Evolutionary conservation across 306 rosid species (phyloP), one percentile per base, ranked within the genome.

Genomic region (Astragalus membranaceus): DNA sequence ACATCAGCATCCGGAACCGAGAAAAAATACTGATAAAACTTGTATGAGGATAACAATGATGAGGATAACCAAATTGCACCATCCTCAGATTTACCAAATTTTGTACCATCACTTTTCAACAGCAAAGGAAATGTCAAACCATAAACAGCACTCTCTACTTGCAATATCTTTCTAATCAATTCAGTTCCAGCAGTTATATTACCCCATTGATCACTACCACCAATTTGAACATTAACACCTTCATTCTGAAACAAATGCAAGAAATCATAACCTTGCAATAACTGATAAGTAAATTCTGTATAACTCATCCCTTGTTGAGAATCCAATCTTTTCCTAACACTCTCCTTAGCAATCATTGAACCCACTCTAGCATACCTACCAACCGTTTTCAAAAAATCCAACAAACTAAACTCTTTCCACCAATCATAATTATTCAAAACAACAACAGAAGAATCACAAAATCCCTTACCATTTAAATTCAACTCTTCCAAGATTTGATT

Each of bases 131-230:
- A 94, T 67, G 98, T 94, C 74, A 90, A 75, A 39, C 97, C 98
- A 67, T 85, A 83, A 0, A 92, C 85, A 1, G 89, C 89, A 5
- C 89, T 91, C 63, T 94, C 96, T 0, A 68, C 88, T 29, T 77
- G 89, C 44, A 94, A 74, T 55, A 88, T 83, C 82, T 90, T 94
- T 37, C 92, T 73, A 75, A 94, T 87, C 48, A 94, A 83, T 58
- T 94, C 98, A 10, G 98, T 94, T 39, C 97, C 98, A 2, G 96
- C 96, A 36, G 95, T 94, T 69, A 94, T 94, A 67, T 94, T 94
- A 7, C 98, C 98, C 98, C 98, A 94, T 56, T 94, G 98, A 79
- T 94, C 97, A 48, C 96, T 90, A 7, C 98, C 98, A 23, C 98
- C 98, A 67, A 94, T 85, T 74, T 94, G 98, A 77, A 88, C 98